These are phyloP conservation scores for Fraxinus pennsylvanica DNA, from an alignment of 257 asterid genomes.

Conservation along the genomic window DNA sequence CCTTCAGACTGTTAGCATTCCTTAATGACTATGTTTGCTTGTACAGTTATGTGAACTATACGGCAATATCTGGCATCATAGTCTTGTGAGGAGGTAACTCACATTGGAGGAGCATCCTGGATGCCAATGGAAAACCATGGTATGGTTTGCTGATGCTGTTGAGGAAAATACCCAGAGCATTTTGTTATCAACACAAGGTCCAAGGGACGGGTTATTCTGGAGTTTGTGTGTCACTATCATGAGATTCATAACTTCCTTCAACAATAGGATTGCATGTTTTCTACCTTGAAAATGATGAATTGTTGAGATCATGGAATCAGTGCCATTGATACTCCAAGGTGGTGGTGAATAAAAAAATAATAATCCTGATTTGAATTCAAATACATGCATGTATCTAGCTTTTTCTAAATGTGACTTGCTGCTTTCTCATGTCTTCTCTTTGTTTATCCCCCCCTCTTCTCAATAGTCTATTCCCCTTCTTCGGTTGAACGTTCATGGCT, in stretches of 20 bases:
- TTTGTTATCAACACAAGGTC: slow-evolving; percentile 85
- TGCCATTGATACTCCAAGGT: background rate
- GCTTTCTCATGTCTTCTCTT: background rate
- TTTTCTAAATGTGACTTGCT: background rate
- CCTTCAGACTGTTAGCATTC: background rate
- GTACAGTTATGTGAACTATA: slow-evolving; percentile 76
- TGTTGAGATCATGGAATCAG: background rate
- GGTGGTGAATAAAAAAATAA: background rate
- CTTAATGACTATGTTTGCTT: slow-evolving; percentile 10
- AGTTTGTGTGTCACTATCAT: slow-evolving; percentile 84
- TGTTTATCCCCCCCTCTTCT: background rate
- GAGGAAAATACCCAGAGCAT: slow-evolving; percentile 85
- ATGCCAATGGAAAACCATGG: slow-evolving; percentile 83
- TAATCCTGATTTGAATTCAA: background rate
- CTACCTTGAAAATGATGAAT: background rate
- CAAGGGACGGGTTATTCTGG: slow-evolving; percentile 63
- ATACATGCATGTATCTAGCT: background rate
- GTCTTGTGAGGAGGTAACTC: slow-evolving; percentile 79
- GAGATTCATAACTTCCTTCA: slow-evolving; percentile 24
- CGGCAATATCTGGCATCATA: slow-evolving; percentile 77
- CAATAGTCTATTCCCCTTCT: background rate
- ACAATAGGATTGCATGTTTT: background rate
- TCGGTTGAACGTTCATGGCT: background rate
- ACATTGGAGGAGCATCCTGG: slow-evolving; percentile 64
- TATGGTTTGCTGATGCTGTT: slow-evolving; percentile 76